Evolutionary conservation across 1,284 basidiomycete genomes (phyloP).

Genomic region (Cutaneotrichosporon cutaneum): DNA sequence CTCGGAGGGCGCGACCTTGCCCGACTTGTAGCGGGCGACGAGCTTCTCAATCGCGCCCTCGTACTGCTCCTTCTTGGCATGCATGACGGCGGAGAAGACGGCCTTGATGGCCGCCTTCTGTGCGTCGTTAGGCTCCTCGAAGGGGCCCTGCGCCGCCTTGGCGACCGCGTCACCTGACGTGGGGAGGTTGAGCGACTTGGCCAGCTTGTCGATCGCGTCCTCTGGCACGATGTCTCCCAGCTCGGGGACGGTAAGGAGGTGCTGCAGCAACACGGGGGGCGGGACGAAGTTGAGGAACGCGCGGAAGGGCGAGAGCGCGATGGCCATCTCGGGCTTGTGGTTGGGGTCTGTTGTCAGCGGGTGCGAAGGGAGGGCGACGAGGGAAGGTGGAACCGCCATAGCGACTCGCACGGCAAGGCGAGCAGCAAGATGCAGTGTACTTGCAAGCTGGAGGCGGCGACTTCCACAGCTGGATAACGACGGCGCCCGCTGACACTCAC

Average conservation of each 20-base stretch:
- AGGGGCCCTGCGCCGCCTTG: constrained; percentile 38
- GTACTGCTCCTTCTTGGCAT: constrained; percentile 60
- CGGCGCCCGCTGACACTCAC: constrained; percentile 55
- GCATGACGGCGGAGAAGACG: constrained; percentile 83
- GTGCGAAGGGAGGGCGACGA: background rate
- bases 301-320: constrained; percentile 86
- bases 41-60: constrained; percentile 62
- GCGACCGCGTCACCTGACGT: constrained; percentile 23
- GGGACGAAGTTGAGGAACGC: constrained; percentile 61
- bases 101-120: constrained; percentile 66
- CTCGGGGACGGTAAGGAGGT: constrained; percentile 71
- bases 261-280: constrained; percentile 63
- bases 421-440: too few species aligned
- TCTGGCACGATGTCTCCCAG: constrained; percentile 69
- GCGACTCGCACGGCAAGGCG: too few species aligned
- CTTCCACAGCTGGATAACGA: too few species aligned
- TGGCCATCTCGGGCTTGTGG: constrained; percentile 86
- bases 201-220: constrained; percentile 52
- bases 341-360: constrained; percentile 33
- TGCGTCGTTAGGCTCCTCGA: constrained; percentile 44
- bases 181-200: constrained; percentile 59
- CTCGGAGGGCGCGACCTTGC: constrained; percentile 39
- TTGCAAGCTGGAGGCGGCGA: background rate
- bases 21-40: constrained; percentile 63
- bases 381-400: background rate